These are phyloP conservation scores for Sordariomycetes sp. DNA, from an alignment of 2,329 filamentous ascomycete species.

Conservation along the genomic window DNA sequence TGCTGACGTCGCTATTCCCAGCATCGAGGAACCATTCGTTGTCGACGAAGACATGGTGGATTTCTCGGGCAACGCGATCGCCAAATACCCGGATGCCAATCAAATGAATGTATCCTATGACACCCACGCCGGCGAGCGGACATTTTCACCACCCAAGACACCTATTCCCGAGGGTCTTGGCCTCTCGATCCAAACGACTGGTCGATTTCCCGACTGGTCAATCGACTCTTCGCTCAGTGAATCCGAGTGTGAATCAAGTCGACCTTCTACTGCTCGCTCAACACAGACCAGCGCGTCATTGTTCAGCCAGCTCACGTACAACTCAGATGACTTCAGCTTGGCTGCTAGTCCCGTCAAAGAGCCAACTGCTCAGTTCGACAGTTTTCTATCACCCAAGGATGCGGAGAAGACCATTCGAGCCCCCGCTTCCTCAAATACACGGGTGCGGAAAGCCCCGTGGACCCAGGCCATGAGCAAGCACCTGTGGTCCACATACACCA, in stretches of 20 bases:
- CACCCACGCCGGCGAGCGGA: constrained; percentile 25
- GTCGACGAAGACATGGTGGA: constrained; percentile 35
- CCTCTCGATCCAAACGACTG: constrained; percentile 27
- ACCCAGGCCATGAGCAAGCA: constrained; percentile 57
- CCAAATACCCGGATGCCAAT: constrained; percentile 23
- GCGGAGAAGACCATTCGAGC: constrained; percentile 18
- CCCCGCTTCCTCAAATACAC: constrained; percentile 21
- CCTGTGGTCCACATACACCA: constrained; percentile 55
- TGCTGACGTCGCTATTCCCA: constrained; percentile 55
- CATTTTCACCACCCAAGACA: constrained; percentile 50
- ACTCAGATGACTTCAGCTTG: constrained; percentile 44
- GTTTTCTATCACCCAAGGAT: constrained; percentile 16
- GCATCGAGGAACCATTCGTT: constrained; percentile 48
- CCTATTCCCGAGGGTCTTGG: constrained; percentile 38
- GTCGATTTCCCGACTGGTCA: constrained; percentile 49
- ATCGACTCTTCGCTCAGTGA: constrained; percentile 47
- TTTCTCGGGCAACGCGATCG: constrained; percentile 19
- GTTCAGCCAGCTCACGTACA: constrained; percentile 45
- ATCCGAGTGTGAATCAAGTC: constrained; percentile 49
- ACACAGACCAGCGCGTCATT: constrained; percentile 49
- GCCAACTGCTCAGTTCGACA: constrained; percentile 12
- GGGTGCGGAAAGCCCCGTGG: constrained; percentile 53
- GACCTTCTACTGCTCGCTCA: constrained; percentile 50
- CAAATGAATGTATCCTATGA: constrained; percentile 15
- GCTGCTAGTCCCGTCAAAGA: constrained; percentile 41